phyloP scores from a whole-genome alignment of 2,329 filamentous ascomycete genomes.

The Pyricularia grisea region DNA sequence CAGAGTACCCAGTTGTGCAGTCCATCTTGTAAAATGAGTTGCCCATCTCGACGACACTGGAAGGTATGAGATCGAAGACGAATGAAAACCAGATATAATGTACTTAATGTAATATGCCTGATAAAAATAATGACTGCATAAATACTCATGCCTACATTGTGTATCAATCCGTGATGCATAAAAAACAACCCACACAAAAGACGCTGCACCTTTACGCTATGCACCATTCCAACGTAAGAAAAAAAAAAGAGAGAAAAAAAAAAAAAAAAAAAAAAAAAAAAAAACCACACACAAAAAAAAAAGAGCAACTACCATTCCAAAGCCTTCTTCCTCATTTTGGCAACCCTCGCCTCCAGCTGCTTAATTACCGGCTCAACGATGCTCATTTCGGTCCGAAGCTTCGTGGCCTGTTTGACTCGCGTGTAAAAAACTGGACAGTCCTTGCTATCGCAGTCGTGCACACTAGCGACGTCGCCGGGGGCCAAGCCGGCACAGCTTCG shows the following conservation, averaged over 20 bases:
- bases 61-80: background rate
- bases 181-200: background rate
- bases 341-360: conserved; percentile 18
- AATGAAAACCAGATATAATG: background rate
- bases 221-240: background rate
- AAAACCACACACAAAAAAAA: background rate
- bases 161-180: background rate
- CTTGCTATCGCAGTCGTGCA: conserved; percentile 62
- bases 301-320: conserved; percentile 20
- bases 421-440: conserved; percentile 93
- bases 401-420: conserved; percentile 51
- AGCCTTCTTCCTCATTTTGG: conserved; percentile 15
- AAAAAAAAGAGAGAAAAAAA: background rate
- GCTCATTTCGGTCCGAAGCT: conserved; percentile 29
- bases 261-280: background rate
- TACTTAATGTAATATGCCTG: background rate
- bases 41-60: background rate
- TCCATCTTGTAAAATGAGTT: background rate
- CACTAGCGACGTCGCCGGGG: conserved; percentile 62
- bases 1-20: background rate
- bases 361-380: conserved; percentile 24
- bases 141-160: background rate
- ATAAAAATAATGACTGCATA: background rate
- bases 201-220: background rate
- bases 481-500: conserved; percentile 68